A percentile compares a stretch with the other conserved stretches of the same genome.
These are phyloP conservation scores for Datisca glomerata DNA, from an alignment of 306 rosid genomes.

Conservation along the genomic window DNA sequence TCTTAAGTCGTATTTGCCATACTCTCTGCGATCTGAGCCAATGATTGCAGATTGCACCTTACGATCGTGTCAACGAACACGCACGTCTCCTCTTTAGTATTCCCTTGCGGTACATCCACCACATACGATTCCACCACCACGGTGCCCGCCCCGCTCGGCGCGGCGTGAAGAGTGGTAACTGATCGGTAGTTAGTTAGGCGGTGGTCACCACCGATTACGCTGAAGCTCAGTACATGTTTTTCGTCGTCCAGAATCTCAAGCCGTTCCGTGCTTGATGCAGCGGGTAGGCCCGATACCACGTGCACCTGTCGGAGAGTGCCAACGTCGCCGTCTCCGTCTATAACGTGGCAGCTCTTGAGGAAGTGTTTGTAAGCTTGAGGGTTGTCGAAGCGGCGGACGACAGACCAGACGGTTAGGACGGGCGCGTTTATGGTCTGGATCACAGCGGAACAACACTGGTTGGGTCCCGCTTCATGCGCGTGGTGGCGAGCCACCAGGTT, in stretches of 20 bases:
- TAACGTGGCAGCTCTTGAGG: constrained; percentile 81
- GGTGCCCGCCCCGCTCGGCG: constrained; percentile 34
- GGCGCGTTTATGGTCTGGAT: constrained; percentile 68
- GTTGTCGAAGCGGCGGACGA: constrained; percentile 73
- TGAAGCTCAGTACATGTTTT: constrained; percentile 76
- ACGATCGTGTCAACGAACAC: constrained; percentile 85
- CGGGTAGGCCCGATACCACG: constrained; percentile 85
- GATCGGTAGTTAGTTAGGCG: constrained; percentile 71
- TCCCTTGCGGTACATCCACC: constrained; percentile 79
- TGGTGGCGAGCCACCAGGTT: constrained; percentile 41
- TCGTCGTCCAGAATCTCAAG: constrained; percentile 92
- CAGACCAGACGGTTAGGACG: constrained; percentile 62
- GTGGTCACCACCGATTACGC: constrained; percentile 90
- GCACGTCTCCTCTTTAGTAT: constrained; percentile 85
- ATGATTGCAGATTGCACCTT: constrained; percentile 78
- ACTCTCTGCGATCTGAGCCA: constrained; percentile 71
- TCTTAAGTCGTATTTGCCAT: too few species aligned
- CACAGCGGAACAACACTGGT: constrained; percentile 71
- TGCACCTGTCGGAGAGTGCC: constrained; percentile 69
- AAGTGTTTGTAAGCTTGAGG: constrained; percentile 91
- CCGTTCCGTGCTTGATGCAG: constrained; percentile 77
- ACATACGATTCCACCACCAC: constrained; percentile 79
- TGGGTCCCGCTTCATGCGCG: constrained; percentile 32
- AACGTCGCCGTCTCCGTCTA: constrained; percentile 48
- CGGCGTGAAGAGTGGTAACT: constrained; percentile 63